phyloP scores from a whole-genome alignment of 2,329 filamentous ascomycete genomes.

The Ceratocystis lukuohia region DNA sequence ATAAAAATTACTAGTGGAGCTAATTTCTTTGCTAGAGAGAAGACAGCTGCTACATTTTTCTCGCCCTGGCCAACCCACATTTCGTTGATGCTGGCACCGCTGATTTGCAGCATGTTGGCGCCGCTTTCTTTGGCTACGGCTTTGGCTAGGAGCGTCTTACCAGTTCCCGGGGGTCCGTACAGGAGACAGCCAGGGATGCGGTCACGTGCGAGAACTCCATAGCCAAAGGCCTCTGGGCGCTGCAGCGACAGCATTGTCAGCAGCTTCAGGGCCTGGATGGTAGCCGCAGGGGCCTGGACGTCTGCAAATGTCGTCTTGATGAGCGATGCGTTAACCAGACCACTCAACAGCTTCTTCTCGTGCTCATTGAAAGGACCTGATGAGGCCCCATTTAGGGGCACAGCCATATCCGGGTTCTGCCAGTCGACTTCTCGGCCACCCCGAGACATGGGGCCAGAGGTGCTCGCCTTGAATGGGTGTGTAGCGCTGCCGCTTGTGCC shows the following conservation, averaged over 20 bases:
- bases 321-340: constrained; percentile 67
- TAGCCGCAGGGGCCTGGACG: constrained; percentile 69
- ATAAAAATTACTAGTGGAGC: constrained; percentile 91
- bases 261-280: constrained; percentile 74
- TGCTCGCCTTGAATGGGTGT: not conserved
- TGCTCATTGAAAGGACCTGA: constrained; percentile 46
- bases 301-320: constrained; percentile 80
- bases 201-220: constrained; percentile 82
- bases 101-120: constrained; percentile 70
- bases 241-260: constrained; percentile 77
- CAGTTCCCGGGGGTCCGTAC: constrained; percentile 75
- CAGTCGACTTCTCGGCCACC: constrained; percentile 11
- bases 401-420: constrained; percentile 8
- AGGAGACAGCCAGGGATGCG: constrained; percentile 80
- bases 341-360: constrained; percentile 68
- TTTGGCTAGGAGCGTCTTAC: constrained; percentile 57
- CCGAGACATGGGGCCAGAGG: constrained; percentile 9
- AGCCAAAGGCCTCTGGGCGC: constrained; percentile 87
- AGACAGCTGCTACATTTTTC: constrained; percentile 88
- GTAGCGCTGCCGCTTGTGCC: not conserved
- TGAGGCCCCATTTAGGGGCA: not conserved
- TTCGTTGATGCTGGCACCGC: constrained; percentile 81
- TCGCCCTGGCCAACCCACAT: constrained; percentile 95
- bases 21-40: constrained; percentile 79
- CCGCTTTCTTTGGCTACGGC: constrained; percentile 56